These are phyloP conservation scores for Colletotrichum musicola DNA, from an alignment of 2,329 filamentous ascomycete species.

Conservation along the genomic window DNA sequence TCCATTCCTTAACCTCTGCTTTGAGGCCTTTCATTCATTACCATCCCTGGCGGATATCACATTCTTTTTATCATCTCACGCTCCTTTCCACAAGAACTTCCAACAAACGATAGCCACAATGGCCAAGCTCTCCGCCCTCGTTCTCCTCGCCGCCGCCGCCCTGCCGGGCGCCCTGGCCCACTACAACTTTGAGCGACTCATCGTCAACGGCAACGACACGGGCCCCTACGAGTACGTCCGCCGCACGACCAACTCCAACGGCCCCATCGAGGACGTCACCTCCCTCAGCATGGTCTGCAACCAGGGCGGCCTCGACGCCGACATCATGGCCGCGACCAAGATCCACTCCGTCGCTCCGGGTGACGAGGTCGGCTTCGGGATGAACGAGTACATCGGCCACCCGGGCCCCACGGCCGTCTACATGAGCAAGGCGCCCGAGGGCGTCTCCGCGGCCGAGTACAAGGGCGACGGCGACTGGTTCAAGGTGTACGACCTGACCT, in stretches of 20 bases:
- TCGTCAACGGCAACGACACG: slow-evolving; percentile 40
- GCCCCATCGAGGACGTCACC: slow-evolving; percentile 17
- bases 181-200: slow-evolving; percentile 42
- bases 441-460: slow-evolving; percentile 36
- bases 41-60: not conserved
- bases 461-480: slow-evolving; percentile 43
- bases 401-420: slow-evolving; percentile 29
- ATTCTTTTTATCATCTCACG: not conserved
- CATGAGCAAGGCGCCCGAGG: slow-evolving; percentile 26
- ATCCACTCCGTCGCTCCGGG: slow-evolving; percentile 12
- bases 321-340: slow-evolving; percentile 4
- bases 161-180: slow-evolving; percentile 24
- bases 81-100: not conserved
- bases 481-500: slow-evolving; percentile 40
- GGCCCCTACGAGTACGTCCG: slow-evolving; percentile 37
- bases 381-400: slow-evolving; percentile 35
- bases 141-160: not conserved
- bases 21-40: not conserved
- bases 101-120: not conserved
- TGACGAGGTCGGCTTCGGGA: slow-evolving; percentile 28
- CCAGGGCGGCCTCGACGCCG: slow-evolving; percentile 4
- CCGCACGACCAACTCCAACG: slow-evolving; percentile 27
- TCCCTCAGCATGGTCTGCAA: slow-evolving; percentile 27
- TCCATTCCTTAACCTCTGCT: not conserved
- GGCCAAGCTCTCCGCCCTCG: not conserved